phyloP scores from a whole-genome alignment of 345 rosid species.

The Eucalyptus erythrocorys region DNA sequence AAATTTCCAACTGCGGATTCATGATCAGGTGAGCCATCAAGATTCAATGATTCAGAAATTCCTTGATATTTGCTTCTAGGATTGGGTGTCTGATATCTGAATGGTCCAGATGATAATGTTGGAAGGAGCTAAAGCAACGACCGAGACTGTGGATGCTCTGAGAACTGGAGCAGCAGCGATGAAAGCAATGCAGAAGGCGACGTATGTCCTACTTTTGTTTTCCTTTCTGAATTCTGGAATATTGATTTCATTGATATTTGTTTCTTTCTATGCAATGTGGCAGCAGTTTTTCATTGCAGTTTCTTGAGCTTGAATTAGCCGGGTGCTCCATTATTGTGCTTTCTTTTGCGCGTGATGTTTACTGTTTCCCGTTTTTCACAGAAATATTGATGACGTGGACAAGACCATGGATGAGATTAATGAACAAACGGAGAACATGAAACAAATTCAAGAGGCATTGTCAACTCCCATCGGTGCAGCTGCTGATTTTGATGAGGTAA shows the following conservation, averaged over 20 bases:
- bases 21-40: slow-evolving; percentile 60
- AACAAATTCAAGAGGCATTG: slow-evolving; percentile 68
- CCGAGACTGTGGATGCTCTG: slow-evolving; percentile 93
- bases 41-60: neutral
- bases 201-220: slow-evolving; percentile 29
- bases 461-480: slow-evolving; percentile 60
- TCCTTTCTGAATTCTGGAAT: neutral
- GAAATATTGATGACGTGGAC: slow-evolving; percentile 92
- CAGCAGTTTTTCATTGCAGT: neutral
- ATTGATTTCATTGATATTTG: neutral
- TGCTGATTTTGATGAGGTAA: slow-evolving; percentile 7
- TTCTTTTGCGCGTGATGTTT: neutral
- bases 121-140: slow-evolving; percentile 95
- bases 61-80: neutral
- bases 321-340: neutral
- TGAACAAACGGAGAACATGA: slow-evolving; percentile 8
- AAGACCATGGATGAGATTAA: slow-evolving; percentile 82
- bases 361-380: slow-evolving; percentile 9
- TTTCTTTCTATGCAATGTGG: neutral
- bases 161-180: slow-evolving; percentile 94
- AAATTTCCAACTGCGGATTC: slow-evolving; percentile 86
- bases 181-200: slow-evolving; percentile 98
- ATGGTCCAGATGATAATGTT: slow-evolving; percentile 75
- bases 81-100: neutral
- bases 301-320: neutral